phyloP scores from a whole-genome alignment of 1,284 basidiomycete species.

The Marasmius tenuissimus region DNA sequence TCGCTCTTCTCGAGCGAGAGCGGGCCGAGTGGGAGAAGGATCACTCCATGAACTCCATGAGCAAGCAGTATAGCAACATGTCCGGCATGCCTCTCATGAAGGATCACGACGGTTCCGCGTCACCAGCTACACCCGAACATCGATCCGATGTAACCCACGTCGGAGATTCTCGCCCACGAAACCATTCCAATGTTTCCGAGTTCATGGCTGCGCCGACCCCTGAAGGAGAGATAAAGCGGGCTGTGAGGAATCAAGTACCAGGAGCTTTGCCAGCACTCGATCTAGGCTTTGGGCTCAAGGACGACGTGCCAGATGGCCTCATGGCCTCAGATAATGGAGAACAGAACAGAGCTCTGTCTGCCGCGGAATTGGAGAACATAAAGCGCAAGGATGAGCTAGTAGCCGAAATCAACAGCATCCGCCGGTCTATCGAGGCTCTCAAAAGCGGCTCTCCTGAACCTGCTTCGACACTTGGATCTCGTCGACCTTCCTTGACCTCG shows the following conservation, averaged over 20 bases:
- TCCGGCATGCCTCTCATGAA: conserved; percentile 61
- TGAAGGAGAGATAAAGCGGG: conserved; percentile 56
- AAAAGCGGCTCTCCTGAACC: conserved; percentile 64
- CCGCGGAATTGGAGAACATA: conserved; percentile 53
- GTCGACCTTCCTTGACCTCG: conserved; percentile 65
- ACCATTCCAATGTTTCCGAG: conserved; percentile 68
- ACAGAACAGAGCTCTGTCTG: conserved; percentile 37
- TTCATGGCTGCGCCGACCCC: conserved; percentile 61
- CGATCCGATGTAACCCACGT: conserved; percentile 51
- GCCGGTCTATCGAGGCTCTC: conserved; percentile 72
- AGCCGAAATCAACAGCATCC: conserved; percentile 75
- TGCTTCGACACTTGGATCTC: conserved; percentile 58
- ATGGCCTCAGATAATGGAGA: conserved; percentile 47
- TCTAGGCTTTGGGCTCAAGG: conserved; percentile 69
- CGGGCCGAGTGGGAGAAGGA: conserved; percentile 86
- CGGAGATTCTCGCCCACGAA: conserved; percentile 53
- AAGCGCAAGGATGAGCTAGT: conserved; percentile 69
- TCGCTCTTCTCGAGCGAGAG: conserved; percentile 69
- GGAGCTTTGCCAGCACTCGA: conserved; percentile 72
- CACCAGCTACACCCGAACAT: conserved; percentile 50
- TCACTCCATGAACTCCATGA: conserved; percentile 63
- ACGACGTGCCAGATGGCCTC: conserved; percentile 69
- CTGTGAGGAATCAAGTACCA: conserved; percentile 50
- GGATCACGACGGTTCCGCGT: conserved; percentile 52
- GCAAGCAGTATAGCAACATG: conserved; percentile 57